Conservation (phyloP, 306 rosid species). For the Astragalus glycyphyllos region DNA sequence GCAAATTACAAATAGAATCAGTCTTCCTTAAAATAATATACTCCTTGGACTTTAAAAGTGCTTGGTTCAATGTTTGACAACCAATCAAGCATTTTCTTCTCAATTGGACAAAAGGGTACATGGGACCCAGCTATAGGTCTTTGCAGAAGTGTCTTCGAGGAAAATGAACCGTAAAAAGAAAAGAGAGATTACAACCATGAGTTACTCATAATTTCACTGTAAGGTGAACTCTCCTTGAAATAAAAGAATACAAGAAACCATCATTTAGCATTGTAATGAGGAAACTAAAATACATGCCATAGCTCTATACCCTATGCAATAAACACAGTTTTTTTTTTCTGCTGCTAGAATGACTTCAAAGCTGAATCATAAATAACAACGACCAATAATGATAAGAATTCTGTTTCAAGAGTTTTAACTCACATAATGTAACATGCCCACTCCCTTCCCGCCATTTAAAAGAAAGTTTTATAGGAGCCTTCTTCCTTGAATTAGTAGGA, state of each 20-base stretch:
- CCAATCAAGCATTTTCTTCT: conserved; percentile 74
- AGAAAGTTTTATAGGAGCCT: conserved; percentile 62
- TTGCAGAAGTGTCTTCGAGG: conserved; percentile 74
- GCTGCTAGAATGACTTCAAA: background rate
- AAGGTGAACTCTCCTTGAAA: background rate
- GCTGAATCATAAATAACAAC: conserved; percentile 1
- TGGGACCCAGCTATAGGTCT: conserved; percentile 87
- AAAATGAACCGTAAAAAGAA: conserved; percentile 61
- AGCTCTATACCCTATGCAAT: background rate
- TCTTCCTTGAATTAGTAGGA: conserved; percentile 78
- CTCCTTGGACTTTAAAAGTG: conserved; percentile 72
- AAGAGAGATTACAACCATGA: conserved; percentile 16
- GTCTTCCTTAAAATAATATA: conserved; percentile 73
- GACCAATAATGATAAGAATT: conserved; percentile 9
- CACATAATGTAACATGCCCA: conserved; percentile 64
- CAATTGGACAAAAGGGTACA: conserved; percentile 82
- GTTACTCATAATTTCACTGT: conserved; percentile 7
- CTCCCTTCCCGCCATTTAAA: conserved; percentile 80
- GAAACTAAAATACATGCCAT: background rate
- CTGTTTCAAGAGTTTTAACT: conserved; percentile 47
- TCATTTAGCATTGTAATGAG: background rate
- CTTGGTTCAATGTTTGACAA: conserved; percentile 81
- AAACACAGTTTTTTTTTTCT: background rate
- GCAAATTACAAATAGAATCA: conserved; percentile 39
- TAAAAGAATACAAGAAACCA: background rate